These are phyloP conservation scores for Amaranthus tricolor DNA, from an alignment of 179 eudicot species.

Conservation along the genomic window DNA sequence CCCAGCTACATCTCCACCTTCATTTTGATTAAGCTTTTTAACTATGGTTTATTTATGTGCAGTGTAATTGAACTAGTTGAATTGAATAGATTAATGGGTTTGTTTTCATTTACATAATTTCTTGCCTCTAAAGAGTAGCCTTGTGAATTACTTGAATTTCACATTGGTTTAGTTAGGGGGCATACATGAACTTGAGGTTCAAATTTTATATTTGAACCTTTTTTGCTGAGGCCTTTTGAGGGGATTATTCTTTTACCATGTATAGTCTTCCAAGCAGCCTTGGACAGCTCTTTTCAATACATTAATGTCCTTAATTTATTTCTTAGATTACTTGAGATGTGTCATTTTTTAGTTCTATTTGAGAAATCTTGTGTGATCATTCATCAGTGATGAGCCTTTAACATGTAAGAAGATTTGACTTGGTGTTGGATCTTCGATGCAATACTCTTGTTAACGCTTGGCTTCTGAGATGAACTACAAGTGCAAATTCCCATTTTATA, in stretches of 20 bases:
- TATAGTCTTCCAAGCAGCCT: slow-evolving; percentile 34
- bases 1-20: slow-evolving; percentile 16
- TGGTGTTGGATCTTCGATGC: slow-evolving; percentile 43
- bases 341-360: background rate
- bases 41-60: too few relatives aligned
- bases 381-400: slow-evolving; percentile 55
- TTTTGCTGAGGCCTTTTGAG: slow-evolving; percentile 29
- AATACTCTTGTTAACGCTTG: slow-evolving; percentile 63
- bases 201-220: slow-evolving; percentile 12
- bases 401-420: slow-evolving; percentile 52
- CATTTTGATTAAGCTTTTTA: background rate
- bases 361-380: too few relatives aligned
- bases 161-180: slow-evolving; percentile 48
- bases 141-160: slow-evolving; percentile 30
- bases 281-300: slow-evolving; percentile 16
- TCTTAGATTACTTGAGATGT: slow-evolving; percentile 30
- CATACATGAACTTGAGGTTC: slow-evolving; percentile 25
- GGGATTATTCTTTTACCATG: slow-evolving; percentile 21
- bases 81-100: slow-evolving; percentile 14
- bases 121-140: slow-evolving; percentile 37
- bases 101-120: slow-evolving; percentile 35
- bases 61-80: too few relatives aligned
- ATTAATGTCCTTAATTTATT: background rate
- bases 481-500: too few relatives aligned
- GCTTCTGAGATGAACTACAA: slow-evolving; percentile 39